Conservation (phyloP, 2,329 filamentous ascomycete species). For the Neodidymelliopsis sp. region DNA sequence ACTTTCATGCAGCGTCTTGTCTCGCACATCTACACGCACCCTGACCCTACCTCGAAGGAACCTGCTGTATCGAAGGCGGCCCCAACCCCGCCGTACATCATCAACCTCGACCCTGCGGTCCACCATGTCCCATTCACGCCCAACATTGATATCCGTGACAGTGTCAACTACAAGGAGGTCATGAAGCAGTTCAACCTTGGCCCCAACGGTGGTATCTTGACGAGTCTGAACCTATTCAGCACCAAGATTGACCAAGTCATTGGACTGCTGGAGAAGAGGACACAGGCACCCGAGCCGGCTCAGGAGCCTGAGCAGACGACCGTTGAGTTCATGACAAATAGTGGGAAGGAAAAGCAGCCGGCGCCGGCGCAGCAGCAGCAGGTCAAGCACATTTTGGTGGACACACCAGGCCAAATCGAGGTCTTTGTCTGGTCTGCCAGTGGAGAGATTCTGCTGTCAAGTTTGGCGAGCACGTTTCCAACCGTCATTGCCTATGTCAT, state of each 20-base stretch:
- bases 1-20: constrained; percentile 99
- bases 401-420: constrained; percentile 97
- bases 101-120: constrained; percentile 97
- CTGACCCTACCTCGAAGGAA: constrained; percentile 55
- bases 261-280: constrained; percentile 85
- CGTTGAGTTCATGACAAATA: constrained; percentile 46
- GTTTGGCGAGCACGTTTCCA: constrained; percentile 90
- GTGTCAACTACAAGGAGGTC: constrained; percentile 98
- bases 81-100: constrained; percentile 79
- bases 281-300: constrained; percentile 59
- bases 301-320: constrained; percentile 42
- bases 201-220: constrained; percentile 95
- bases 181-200: constrained; percentile 99
- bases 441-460: constrained; percentile 91
- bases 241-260: constrained; percentile 98
- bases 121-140: constrained; percentile 91
- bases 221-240: constrained; percentile 92
- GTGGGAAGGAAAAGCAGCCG: constrained; percentile 37
- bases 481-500: constrained; percentile 98
- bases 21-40: constrained; percentile 83
- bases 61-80: constrained; percentile 41
- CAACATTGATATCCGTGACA: constrained; percentile 99
- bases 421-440: constrained; percentile 99
- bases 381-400: constrained; percentile 83
- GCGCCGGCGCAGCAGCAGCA: constrained; percentile 61